phyloP scores from a whole-genome alignment of 2,329 filamentous ascomycete genomes.

The Fusarium denticulatum region DNA sequence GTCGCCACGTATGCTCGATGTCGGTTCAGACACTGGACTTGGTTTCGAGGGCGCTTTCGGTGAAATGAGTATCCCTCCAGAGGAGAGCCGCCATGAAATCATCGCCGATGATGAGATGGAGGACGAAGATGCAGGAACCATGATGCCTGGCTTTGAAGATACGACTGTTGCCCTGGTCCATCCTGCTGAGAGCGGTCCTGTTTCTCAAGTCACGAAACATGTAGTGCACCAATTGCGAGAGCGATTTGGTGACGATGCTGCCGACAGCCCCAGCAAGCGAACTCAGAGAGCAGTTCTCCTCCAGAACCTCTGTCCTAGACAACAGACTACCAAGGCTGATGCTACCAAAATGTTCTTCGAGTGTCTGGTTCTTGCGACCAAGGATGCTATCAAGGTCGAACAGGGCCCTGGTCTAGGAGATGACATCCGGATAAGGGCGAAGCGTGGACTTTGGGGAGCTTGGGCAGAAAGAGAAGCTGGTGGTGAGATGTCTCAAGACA shows the following conservation, averaged over 20 bases:
- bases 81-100: constrained; percentile 73
- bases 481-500: constrained; percentile 66
- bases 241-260: constrained; percentile 79
- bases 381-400: constrained; percentile 97
- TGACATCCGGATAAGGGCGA: constrained; percentile 84
- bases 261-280: constrained; percentile 74
- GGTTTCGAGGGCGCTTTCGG: constrained; percentile 58
- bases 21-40: constrained; percentile 73
- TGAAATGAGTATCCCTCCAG: constrained; percentile 63
- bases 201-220: constrained; percentile 92
- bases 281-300: constrained; percentile 84
- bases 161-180: constrained; percentile 80
- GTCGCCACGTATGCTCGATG: constrained; percentile 71
- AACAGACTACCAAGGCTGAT: constrained; percentile 82
- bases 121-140: constrained; percentile 53
- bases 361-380: constrained; percentile 92
- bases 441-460: constrained; percentile 94
- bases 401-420: constrained; percentile 82
- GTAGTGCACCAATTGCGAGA: constrained; percentile 95
- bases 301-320: constrained; percentile 88
- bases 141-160: constrained; percentile 77
- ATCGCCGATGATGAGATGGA: constrained; percentile 64
- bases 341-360: constrained; percentile 99
- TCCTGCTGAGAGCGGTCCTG: constrained; percentile 83
- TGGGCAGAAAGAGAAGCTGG: constrained; percentile 87